A percentile compares a stretch with the other conserved stretches of the same genome.
Evolutionary conservation across 257 asterid species (phyloP).

Genomic region (Henckelia pumila): DNA sequence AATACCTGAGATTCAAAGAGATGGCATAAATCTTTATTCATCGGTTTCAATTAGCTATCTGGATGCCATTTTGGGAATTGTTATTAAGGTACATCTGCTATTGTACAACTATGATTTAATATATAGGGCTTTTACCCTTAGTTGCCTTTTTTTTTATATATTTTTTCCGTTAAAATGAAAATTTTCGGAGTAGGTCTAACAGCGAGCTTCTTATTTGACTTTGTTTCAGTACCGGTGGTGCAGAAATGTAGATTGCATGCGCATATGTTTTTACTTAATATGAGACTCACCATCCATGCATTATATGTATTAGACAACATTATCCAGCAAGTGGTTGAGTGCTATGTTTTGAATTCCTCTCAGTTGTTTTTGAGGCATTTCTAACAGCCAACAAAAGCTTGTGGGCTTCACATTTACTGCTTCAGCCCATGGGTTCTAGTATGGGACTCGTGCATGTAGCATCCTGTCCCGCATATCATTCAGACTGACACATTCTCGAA

Average conservation of each 20-base stretch:
- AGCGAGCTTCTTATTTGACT: background rate
- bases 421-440: background rate
- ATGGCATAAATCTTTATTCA: conserved; percentile 87
- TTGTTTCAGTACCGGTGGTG: background rate
- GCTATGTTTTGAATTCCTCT: background rate
- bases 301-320: background rate
- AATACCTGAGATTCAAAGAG: conserved; percentile 93
- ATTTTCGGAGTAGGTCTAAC: background rate
- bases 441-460: background rate
- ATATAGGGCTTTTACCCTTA: conserved; percentile 10
- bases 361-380: background rate
- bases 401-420: background rate
- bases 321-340: background rate
- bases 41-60: conserved; percentile 73
- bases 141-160: conserved; percentile 5
- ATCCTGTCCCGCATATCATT: background rate
- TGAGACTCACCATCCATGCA: background rate
- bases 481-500: background rate
- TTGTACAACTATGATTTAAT: conserved; percentile 13
- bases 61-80: conserved; percentile 90
- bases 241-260: background rate
- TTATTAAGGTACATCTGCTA: conserved; percentile 51
- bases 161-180: conserved; percentile 3
- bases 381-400: background rate
- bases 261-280: background rate